Conservation (phyloP, 805 yeast species). For the Cyberlindnera nakhonratchasimensis region DNA sequence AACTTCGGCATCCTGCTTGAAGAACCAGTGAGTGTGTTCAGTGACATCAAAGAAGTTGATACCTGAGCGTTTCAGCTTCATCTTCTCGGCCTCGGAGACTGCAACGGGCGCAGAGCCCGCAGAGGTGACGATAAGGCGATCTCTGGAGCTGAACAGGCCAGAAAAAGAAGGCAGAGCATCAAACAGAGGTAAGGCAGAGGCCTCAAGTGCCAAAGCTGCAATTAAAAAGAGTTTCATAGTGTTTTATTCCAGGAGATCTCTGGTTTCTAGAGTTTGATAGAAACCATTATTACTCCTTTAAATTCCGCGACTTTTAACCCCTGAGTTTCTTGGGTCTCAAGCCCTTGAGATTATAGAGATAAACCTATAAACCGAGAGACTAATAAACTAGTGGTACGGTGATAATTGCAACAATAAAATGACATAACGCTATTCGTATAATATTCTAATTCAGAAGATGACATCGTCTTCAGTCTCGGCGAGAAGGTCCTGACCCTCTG, state of each 20-base stretch:
- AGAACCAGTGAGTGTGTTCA: constrained; percentile 30
- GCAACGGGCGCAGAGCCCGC: constrained; percentile 20
- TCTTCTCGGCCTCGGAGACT: constrained; percentile 41
- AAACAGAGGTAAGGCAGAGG: constrained; percentile 1
- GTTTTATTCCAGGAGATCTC: no score
- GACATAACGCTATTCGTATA: no score
- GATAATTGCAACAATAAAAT: no score
- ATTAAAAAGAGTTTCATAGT: constrained; percentile 2
- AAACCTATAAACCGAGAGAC: no score
- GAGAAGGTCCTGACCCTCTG: constrained; percentile 28
- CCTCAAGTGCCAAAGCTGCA: constrained; percentile 1
- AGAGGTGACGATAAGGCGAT: constrained; percentile 19
- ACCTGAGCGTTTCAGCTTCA: constrained; percentile 44
- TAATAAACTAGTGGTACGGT: no score
- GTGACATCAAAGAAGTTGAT: constrained; percentile 65
- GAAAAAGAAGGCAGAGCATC: neutral
- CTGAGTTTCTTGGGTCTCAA: no score
- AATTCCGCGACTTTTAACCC: no score
- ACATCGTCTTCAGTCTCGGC: constrained; percentile 45
- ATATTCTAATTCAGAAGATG: constrained; percentile 32
- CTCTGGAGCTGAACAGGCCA: constrained; percentile 1
- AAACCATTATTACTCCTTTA: no score
- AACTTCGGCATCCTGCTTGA: constrained; percentile 15
- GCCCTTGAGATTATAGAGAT: no score
- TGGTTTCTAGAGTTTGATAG: no score